Conservation (phyloP, 2,329 filamentous ascomycete genomes). For the Sphaerulina vaccinii region DNA sequence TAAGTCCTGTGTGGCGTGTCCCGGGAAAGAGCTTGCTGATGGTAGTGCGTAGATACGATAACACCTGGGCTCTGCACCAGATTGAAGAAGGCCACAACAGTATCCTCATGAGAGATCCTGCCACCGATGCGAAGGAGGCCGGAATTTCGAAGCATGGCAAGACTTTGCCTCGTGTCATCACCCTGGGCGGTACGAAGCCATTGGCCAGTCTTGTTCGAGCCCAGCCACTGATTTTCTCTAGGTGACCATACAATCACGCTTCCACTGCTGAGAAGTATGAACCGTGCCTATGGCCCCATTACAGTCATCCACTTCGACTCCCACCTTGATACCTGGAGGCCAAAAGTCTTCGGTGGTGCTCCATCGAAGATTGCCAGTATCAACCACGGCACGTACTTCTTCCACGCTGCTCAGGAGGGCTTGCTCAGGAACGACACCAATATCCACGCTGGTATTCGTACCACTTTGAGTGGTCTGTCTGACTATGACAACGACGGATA, state of each 20-base stretch:
- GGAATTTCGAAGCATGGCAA: slow-evolving; percentile 71
- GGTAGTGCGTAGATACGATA: slow-evolving; percentile 65
- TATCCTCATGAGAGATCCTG: slow-evolving; percentile 68
- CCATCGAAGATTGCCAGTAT: slow-evolving; percentile 73
- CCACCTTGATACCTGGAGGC: slow-evolving; percentile 65
- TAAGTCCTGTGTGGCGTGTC: slow-evolving; percentile 44
- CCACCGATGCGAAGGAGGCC: slow-evolving; percentile 63
- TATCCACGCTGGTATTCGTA: slow-evolving; percentile 84
- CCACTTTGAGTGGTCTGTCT: slow-evolving; percentile 72
- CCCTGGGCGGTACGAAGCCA: slow-evolving; percentile 50
- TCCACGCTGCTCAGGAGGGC: slow-evolving; percentile 75
- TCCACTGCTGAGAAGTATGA: slow-evolving; percentile 57
- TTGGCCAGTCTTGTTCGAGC: no score
- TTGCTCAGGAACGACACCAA: slow-evolving; percentile 78
- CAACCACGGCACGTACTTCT: slow-evolving; percentile 87
- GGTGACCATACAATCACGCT: slow-evolving; percentile 62
- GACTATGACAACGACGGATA: slow-evolving; percentile 86
- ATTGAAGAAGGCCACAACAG: slow-evolving; percentile 82
- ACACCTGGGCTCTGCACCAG: slow-evolving; percentile 75
- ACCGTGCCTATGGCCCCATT: slow-evolving; percentile 52
- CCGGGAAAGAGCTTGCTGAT: neutral
- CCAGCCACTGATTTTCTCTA: neutral
- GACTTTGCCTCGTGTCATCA: slow-evolving; percentile 78
- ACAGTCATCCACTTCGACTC: slow-evolving; percentile 64
- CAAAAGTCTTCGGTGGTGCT: slow-evolving; percentile 82